Evolutionary conservation across 2,329 filamentous ascomycete genomes (phyloP).

Genomic region (Sclerotinia trifoliorum): DNA sequence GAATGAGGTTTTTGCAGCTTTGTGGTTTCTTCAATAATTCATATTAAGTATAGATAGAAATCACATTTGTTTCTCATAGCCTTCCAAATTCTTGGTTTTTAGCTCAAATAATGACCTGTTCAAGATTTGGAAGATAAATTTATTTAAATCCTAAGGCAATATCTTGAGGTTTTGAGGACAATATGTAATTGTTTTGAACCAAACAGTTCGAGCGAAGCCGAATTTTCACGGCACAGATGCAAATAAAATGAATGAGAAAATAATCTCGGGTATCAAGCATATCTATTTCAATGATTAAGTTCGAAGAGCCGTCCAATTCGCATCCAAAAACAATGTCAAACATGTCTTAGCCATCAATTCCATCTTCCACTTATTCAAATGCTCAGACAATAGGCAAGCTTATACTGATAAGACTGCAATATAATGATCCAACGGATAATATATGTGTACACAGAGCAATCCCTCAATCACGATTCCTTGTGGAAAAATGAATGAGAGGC

Average conservation of each 20-base stretch:
- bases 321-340: neutral
- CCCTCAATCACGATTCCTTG: neutral
- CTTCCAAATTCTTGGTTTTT: too few relatives aligned
- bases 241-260: neutral
- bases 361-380: neutral
- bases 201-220: too few relatives aligned
- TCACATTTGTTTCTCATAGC: too few relatives aligned
- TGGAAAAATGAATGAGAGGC: neutral
- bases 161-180: too few relatives aligned
- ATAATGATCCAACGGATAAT: neutral
- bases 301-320: neutral
- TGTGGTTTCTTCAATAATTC: too few relatives aligned
- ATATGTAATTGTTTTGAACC: too few relatives aligned
- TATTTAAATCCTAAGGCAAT: too few relatives aligned
- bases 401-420: neutral
- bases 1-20: too few relatives aligned
- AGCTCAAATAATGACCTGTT: too few relatives aligned
- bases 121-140: too few relatives aligned
- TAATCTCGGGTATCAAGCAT: neutral
- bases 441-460: neutral
- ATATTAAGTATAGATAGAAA: too few relatives aligned
- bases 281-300: neutral
- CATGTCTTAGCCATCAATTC: neutral
- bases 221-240: neutral
- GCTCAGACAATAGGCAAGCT: neutral